Evolutionary conservation across 768 basidiomycete genomes (phyloP).

Genomic region (Glaciozyma martinii): DNA sequence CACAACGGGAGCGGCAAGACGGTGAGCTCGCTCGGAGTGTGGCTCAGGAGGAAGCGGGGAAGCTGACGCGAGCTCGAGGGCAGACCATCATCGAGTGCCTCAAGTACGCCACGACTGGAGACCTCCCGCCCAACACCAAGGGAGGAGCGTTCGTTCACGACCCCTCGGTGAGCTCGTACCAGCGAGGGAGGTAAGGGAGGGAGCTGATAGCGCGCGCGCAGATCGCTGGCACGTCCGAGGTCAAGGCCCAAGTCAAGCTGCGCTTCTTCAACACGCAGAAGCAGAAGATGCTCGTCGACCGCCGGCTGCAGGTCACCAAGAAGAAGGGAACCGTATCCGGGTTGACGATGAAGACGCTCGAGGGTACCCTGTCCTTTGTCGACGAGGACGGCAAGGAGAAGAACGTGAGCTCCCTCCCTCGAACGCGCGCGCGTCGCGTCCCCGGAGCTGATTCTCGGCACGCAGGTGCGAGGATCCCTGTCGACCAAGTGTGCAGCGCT

Average conservation of each 20-base stretch:
- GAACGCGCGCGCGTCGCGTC: background rate
- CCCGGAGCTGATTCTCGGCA: background rate
- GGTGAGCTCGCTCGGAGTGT: constrained; percentile 35
- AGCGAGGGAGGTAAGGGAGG: constrained; percentile 43
- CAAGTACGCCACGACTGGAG: constrained; percentile 97
- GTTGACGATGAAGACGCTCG: constrained; percentile 94
- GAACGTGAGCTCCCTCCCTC: constrained; percentile 52
- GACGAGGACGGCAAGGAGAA: constrained; percentile 61
- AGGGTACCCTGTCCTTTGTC: constrained; percentile 71
- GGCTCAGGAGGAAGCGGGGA: background rate
- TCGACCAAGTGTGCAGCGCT: constrained; percentile 98
- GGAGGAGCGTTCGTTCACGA: constrained; percentile 99
- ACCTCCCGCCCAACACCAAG: constrained; percentile 92
- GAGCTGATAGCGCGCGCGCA: constrained; percentile 11
- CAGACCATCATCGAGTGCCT: constrained; percentile 95
- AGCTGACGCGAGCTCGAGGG: background rate
- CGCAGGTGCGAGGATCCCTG: constrained; percentile 64
- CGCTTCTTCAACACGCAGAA: constrained; percentile 84
- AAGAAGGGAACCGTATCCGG: constrained; percentile 63
- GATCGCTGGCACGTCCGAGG: constrained; percentile 98
- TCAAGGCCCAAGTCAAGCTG: constrained; percentile 95
- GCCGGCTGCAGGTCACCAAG: constrained; percentile 81
- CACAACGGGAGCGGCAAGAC: constrained; percentile 99
- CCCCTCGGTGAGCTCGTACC: constrained; percentile 44
- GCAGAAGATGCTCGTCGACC: constrained; percentile 77